A percentile compares a stretch with the other conserved stretches of the same genome.
phyloP scores from a whole-genome alignment of 1,284 basidiomycete genomes.

The Schizophyllum amplum region DNA sequence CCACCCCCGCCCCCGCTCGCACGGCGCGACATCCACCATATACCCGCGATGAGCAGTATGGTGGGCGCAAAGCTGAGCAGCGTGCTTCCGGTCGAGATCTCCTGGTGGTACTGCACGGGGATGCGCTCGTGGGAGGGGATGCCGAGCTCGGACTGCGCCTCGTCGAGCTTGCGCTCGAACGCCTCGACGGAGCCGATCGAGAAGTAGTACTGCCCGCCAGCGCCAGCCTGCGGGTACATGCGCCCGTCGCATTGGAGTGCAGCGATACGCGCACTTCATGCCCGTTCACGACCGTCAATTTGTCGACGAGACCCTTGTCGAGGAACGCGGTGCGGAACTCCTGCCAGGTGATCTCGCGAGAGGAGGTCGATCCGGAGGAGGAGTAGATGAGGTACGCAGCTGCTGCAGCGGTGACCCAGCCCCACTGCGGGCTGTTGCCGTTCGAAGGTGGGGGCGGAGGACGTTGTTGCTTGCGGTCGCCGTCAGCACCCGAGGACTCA shows the following conservation, averaged over 20 bases:
- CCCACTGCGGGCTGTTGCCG: constrained; percentile 50
- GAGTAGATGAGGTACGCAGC: constrained; percentile 67
- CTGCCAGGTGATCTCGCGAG: constrained; percentile 96
- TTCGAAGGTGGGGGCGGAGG: constrained; percentile 41
- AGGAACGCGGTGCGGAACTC: constrained; percentile 95
- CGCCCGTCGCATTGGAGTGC: constrained; percentile 77
- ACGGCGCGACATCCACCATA: constrained; percentile 85
- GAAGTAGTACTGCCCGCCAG: constrained; percentile 79
- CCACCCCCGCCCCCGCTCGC: constrained; percentile 61
- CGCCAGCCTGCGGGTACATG: constrained; percentile 52
- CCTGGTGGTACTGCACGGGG: constrained; percentile 95
- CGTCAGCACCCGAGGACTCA: not conserved
- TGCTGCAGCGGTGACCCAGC: constrained; percentile 47
- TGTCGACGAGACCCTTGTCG: constrained; percentile 94
- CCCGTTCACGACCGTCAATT: constrained; percentile 89
- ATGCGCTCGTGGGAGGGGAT: constrained; percentile 92
- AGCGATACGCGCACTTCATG: constrained; percentile 83
- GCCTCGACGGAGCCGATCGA: constrained; percentile 97
- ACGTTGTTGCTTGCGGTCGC: constrained; percentile 21
- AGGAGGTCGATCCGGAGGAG: constrained; percentile 46
- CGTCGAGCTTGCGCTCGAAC: constrained; percentile 91
- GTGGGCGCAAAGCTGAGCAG: constrained; percentile 93
- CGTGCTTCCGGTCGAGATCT: constrained; percentile 80
- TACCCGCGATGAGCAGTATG: constrained; percentile 81
- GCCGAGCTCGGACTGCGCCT: constrained; percentile 87